Base-by-base conservation (phyloP, 2,329 filamentous ascomycete genomes). In the Amesomyces nigricolor region DNA sequence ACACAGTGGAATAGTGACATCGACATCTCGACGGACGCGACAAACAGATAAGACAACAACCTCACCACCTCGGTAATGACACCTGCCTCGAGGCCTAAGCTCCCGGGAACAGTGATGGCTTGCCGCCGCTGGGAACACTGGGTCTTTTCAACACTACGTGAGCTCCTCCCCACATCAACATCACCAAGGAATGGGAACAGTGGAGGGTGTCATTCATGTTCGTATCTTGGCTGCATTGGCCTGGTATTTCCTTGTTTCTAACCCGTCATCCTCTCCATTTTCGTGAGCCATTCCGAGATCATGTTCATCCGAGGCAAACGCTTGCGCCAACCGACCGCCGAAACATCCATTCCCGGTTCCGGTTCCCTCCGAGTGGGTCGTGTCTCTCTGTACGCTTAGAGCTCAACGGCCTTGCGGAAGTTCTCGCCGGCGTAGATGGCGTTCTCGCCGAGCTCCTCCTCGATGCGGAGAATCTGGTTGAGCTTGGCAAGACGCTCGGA, bases 401-500 rank as follows among this genome's bases (percentile, higher is more conserved):
- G 75, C 80, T 89, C 91, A 69, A 96, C 87, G 62, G 92, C 78
- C 67, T 78, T 91, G 79, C 92, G 88, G 89, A 97, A 99, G 72
- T 90, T 91, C 71, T 81, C 77, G 66, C 94, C 94, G 66, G 92
- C 91, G 73, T 92, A 99, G 76, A 97, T 71, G 66, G 92, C 94
- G 68, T 94, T 87, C 68, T 85, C 82, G 67, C 91, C 91, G 63
- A 99, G 87, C 83, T 99, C 94, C 81, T 99, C 94, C 85, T 99
- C 94, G 68, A 99, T 99, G 72, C 94, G 90, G 71, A 99, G 88
- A 71, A 99, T 96, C 83, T 99, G 94, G 88, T 99, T 99, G 73
- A 99, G 89, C 85, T 99, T 99, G 75, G 94, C 94, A 66, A 97
- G 84, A 81, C 94, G 91, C 85, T 99, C 94, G 67, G 92, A 96